Evolutionary conservation across 441 rosid genomes (phyloP), one percentile per base, ranked within the genome.

Genomic region (Flueggea neowawraea): DNA sequence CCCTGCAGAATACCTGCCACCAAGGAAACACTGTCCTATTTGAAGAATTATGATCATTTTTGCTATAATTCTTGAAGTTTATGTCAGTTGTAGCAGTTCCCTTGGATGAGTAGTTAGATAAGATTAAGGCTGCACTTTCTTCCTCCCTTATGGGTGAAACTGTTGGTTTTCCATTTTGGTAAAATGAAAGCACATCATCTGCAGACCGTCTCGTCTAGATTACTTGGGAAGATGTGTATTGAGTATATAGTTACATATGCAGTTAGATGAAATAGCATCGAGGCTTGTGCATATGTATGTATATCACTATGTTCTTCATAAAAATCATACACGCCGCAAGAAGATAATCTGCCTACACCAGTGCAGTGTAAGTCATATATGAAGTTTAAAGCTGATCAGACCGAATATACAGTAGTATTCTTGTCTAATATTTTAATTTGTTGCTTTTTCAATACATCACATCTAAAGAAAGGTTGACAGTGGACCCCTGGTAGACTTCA

Each of bases 331-430:
- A 32, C 60, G 64, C 31, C 44, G 52, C 65, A 89, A 96, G 82
- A 80, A 54, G 77, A 77, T 45, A 79, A 79, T 12, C 54, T 87
- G 57, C 77, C 91, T 58, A 81, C 95, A 43, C 97, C 97, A 62
- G 70, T 86, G 50, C 82, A 91, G 60, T 89, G 97, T 63, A 86
- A 89, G 69, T 82, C 92, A 50, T 89, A 97, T 96, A 78, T 85
- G 74, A 94, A 83, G 75, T 91, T 91, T 55, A 87, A 78, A 74
- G 61, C 86, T 57, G 96, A 90, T 22, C 28, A n/a, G n/a, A n/a
- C n/a, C n/a, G n/a, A n/a, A n/a, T n/a, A n/a, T n/a, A 22, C 28
- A 22, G 28, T 22, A 2, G 28, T 22, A 22, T 22, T 22, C 28
- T 22, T n/a, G n/a, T n/a, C n/a, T n/a, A 22, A 2, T 22, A 22